Base-by-base conservation (phyloP, 495 filamentous ascomycete species). In the Aspergillus egyptiacus region DNA sequence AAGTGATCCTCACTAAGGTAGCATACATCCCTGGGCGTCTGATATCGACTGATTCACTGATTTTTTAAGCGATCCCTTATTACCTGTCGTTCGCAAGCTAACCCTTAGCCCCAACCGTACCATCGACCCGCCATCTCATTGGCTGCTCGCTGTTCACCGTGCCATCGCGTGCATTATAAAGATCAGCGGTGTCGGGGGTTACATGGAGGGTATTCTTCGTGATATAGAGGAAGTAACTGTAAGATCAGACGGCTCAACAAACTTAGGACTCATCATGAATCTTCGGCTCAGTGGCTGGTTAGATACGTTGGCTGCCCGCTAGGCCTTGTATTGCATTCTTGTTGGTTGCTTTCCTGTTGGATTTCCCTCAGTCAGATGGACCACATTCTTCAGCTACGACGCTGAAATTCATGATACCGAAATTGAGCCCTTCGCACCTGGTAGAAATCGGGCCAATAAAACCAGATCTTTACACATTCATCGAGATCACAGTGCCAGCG, bases 121-220 rank as follows among this genome's bases (percentile, higher is more conserved):
- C 6, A 54, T 65, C 20, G 51, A 65, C 46, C 53, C 54, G 13
- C 67, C 61, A 15, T 55, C 50, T 43, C 36, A 28, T 55, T 50
- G 56, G 42, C 65, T 67, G 27, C 63, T 67, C n/a, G 45, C 33
- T 23, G 42, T 70, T 32, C 65, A 70, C 48, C 50, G 59, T 50
- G 67, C 63, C 18, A 64, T 65, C 45, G 54, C 57, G 14, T 49
- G 37, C 42, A 70, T 70, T 36, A 48, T 70, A 34, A 59, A 63
- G 28, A 53, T 68, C 19, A 64, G 63, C 23, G 67, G 55, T 42
- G 65, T 64, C 3, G 62, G 62, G 20, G 56, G 54, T 20, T 68
- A 70, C 55, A 63, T 68, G 36, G 60, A 67, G 17, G 48, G 43
- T 22, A 54, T 67, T 15, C 58, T 66, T 50, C 54, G 55, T 9